phyloP scores from a whole-genome alignment of 2,329 filamentous ascomycete species.

The Diaporthe eres region DNA sequence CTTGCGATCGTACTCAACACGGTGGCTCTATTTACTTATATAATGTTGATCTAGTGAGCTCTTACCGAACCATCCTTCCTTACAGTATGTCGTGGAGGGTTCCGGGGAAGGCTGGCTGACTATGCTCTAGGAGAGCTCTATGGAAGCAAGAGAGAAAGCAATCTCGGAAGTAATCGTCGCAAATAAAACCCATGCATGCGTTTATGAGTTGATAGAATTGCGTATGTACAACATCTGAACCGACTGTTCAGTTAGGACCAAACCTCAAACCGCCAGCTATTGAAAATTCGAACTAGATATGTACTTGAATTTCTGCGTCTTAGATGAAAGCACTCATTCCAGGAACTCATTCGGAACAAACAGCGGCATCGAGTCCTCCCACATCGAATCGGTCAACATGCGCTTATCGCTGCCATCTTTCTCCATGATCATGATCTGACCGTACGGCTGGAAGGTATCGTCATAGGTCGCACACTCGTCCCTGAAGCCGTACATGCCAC shows the following conservation, averaged over 20 bases:
- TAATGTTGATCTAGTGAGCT: no score
- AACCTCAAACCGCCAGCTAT: background rate
- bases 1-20: no score
- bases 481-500: constrained; percentile 59
- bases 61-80: no score
- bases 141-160: background rate
- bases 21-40: no score
- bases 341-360: constrained; percentile 42
- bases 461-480: constrained; percentile 58
- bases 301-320: background rate
- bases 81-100: background rate
- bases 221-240: background rate
- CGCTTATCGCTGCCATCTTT: constrained; percentile 53
- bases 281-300: background rate
- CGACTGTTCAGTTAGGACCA: background rate
- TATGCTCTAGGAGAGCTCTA: background rate
- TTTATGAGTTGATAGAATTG: background rate
- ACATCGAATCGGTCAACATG: constrained; percentile 50
- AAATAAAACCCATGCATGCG: background rate
- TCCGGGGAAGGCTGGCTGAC: no score
- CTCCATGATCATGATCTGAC: constrained; percentile 60
- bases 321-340: background rate
- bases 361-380: constrained; percentile 52
- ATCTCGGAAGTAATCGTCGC: background rate
- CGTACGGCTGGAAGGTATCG: constrained; percentile 60